A percentile compares a stretch with the other conserved stretches of the same genome.
Evolutionary conservation across 441 rosid genomes (phyloP).

Genomic region (Erodium trifolium): DNA sequence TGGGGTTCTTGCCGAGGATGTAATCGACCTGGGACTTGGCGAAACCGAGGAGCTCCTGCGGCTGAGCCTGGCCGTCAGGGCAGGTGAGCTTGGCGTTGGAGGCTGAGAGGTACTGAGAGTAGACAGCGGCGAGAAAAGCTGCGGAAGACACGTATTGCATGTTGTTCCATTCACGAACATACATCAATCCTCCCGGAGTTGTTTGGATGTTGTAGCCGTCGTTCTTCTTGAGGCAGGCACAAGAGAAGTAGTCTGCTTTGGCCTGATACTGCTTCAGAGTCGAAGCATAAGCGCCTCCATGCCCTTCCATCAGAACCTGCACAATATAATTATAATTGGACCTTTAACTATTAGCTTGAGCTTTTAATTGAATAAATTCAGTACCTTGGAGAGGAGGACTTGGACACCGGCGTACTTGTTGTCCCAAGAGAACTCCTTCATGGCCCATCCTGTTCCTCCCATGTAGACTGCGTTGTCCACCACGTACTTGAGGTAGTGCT

Average conservation of each 20-base stretch:
- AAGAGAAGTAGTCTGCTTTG: conserved; percentile 54
- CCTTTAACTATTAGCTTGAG: too few relatives aligned
- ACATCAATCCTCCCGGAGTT: conserved; percentile 57
- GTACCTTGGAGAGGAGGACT: conserved; percentile 52
- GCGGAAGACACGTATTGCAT: conserved; percentile 53
- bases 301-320: conserved; percentile 60
- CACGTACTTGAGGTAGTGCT: conserved; percentile 46
- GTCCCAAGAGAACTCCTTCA: conserved; percentile 70
- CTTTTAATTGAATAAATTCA: too few relatives aligned
- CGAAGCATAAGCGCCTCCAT: conserved; percentile 36
- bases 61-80: conserved; percentile 37
- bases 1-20: conserved; percentile 72
- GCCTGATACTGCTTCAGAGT: conserved; percentile 45
- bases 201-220: conserved; percentile 47
- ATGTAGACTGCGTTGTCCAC: conserved; percentile 45
- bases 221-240: conserved; percentile 60
- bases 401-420: conserved; percentile 65
- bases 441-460: conserved; percentile 64
- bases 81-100: conserved; percentile 42
- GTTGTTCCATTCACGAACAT: conserved; percentile 57
- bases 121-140: conserved; percentile 44
- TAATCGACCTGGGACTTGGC: conserved; percentile 69
- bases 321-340: too few relatives aligned
- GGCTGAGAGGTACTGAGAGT: conserved; percentile 40
- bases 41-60: conserved; percentile 39